phyloP scores from a whole-genome alignment of 2,329 filamentous ascomycete genomes.

The Dendryphion nanum region DNA sequence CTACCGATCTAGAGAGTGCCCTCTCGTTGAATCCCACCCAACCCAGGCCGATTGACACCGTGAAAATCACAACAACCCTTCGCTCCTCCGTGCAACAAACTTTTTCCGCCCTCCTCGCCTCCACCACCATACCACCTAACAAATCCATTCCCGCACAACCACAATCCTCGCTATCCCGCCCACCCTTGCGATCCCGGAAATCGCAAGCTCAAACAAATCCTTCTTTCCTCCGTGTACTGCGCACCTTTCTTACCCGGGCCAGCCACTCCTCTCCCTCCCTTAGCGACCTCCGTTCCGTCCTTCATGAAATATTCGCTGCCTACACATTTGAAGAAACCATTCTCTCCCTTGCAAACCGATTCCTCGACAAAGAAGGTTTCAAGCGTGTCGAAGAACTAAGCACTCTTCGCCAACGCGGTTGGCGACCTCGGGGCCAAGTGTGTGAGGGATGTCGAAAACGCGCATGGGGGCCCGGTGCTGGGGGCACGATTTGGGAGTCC shows the following conservation, averaged over 20 bases:
- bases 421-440: conserved; percentile 80
- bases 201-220: conserved; percentile 53
- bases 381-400: conserved; percentile 75
- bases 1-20: conserved; percentile 44
- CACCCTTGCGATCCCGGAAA: conserved; percentile 20
- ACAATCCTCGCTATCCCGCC: conserved; percentile 15
- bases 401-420: conserved; percentile 75
- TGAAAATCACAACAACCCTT: conserved; percentile 65
- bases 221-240: conserved; percentile 84
- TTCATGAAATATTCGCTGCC: conserved; percentile 87
- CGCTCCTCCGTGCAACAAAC: conserved; percentile 83
- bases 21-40: conserved; percentile 18
- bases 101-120: conserved; percentile 81
- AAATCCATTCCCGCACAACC: conserved; percentile 23
- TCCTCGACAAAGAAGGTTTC: conserved; percentile 88
- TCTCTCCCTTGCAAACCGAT: conserved; percentile 76
- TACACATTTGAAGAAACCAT: conserved; percentile 95
- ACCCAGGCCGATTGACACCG: conserved; percentile 48
- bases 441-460: conserved; percentile 83
- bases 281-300: conserved; percentile 78
- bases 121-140: conserved; percentile 50
- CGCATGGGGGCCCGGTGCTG: conserved; percentile 86
- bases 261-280: conserved; percentile 80
- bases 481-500: conserved; percentile 72
- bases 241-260: conserved; percentile 82